Percentiles rank a stretch among this genome's conserved stretches.
Evolutionary conservation across 2,329 filamentous ascomycete species (phyloP).

Genomic region (Xylaria sp.): DNA sequence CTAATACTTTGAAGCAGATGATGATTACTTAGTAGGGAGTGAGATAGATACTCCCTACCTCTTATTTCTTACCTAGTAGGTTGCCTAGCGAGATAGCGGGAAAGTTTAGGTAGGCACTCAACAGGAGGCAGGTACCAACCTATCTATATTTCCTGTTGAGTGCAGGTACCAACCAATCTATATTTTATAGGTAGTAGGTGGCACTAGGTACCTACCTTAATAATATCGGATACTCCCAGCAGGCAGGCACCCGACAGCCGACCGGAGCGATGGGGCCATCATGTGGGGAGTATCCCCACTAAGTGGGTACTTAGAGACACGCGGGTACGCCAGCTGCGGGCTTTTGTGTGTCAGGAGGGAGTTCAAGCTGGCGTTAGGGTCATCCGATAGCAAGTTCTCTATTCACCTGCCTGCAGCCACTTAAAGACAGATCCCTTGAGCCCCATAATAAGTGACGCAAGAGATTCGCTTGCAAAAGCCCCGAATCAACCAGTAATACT

Average conservation of each 20-base stretch:
- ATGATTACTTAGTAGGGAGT: not conserved
- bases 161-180: no score
- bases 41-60: no score
- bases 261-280: not conserved
- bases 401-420: slow-evolving; percentile 14
- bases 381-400: slow-evolving; percentile 11
- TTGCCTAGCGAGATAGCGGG: no score
- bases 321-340: slow-evolving; percentile 19
- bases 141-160: no score
- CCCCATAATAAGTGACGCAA: slow-evolving; percentile 26
- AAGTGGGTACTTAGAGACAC: not conserved
- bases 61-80: no score
- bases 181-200: not conserved
- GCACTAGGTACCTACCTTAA: not conserved
- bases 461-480: slow-evolving; percentile 20
- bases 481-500: not conserved
- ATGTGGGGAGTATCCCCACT: not conserved
- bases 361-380: slow-evolving; percentile 2
- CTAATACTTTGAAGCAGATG: no score
- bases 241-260: slow-evolving; percentile 9
- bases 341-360: slow-evolving; percentile 25
- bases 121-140: no score
- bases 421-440: slow-evolving; percentile 13
- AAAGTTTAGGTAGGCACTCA: no score
- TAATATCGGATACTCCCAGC: not conserved